Evolutionary conservation across 2,329 filamentous ascomycete genomes (phyloP).

Genomic region (Paecilomyces sp.): DNA sequence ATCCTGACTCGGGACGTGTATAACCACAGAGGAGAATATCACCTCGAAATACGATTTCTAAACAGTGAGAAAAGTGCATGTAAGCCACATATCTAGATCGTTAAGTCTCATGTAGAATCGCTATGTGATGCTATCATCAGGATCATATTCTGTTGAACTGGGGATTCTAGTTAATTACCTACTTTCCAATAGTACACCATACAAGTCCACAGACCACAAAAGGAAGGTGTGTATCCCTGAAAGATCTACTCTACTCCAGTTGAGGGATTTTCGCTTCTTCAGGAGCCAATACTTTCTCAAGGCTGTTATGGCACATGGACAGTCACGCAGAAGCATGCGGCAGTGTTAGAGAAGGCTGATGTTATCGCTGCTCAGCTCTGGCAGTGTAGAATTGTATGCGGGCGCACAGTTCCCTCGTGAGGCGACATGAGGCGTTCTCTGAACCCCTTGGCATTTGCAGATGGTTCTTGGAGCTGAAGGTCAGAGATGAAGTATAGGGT

Average conservation of each 20-base stretch:
- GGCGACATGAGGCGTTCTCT: not conserved
- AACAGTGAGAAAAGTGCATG: no score
- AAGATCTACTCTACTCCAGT: not conserved
- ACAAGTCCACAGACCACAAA: not conserved
- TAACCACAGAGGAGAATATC: no score
- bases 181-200: no score
- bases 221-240: not conserved
- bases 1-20: no score
- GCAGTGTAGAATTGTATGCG: not conserved
- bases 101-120: no score
- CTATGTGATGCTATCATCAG: no score
- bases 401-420: not conserved
- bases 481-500: not conserved
- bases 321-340: not conserved
- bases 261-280: not conserved
- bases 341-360: not conserved
- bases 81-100: no score
- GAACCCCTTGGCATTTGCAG: not conserved
- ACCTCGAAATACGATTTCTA: no score
- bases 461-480: not conserved
- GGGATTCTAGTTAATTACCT: no score
- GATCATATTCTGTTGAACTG: no score
- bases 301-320: not conserved
- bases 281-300: not conserved
- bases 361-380: not conserved